These are phyloP conservation scores for Scolecobasidium constrictum DNA, from an alignment of 2,329 filamentous ascomycete species.

Conservation along the genomic window DNA sequence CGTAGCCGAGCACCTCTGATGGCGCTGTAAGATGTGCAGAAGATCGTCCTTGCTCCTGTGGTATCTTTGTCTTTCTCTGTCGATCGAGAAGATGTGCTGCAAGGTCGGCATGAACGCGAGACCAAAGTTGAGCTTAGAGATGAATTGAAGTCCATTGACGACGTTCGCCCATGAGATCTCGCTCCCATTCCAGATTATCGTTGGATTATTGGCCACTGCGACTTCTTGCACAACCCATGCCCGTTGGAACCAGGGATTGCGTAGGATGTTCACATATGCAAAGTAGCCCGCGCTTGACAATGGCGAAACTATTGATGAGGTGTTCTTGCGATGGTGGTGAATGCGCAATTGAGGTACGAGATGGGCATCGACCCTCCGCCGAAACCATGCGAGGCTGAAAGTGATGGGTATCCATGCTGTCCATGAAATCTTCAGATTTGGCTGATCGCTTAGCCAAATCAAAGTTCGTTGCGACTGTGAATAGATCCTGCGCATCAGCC, in stretches of 20 bases:
- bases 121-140: constrained; percentile 11
- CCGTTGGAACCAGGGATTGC: constrained; percentile 13
- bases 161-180: constrained; percentile 11
- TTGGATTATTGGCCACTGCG: constrained; percentile 7
- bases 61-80: constrained; percentile 9
- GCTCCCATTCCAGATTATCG: constrained; percentile 10
- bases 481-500: constrained; percentile 10
- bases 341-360: no score
- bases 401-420: neutral
- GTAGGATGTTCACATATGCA: constrained; percentile 11
- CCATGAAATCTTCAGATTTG: neutral
- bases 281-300: neutral
- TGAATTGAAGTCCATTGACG: constrained; percentile 10
- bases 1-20: constrained; percentile 12
- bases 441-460: constrained; percentile 8
- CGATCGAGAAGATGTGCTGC: constrained; percentile 12
- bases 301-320: no score
- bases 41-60: constrained; percentile 5
- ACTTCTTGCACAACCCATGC: constrained; percentile 16
- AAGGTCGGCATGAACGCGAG: constrained; percentile 11
- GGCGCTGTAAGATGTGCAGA: constrained; percentile 9
- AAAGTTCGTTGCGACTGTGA: neutral
- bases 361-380: no score
- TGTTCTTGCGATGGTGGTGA: no score
- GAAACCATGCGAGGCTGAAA: no score